These are phyloP conservation scores for Bondarzewia mesenterica DNA, from an alignment of 1,284 basidiomycete genomes.

Conservation along the genomic window DNA sequence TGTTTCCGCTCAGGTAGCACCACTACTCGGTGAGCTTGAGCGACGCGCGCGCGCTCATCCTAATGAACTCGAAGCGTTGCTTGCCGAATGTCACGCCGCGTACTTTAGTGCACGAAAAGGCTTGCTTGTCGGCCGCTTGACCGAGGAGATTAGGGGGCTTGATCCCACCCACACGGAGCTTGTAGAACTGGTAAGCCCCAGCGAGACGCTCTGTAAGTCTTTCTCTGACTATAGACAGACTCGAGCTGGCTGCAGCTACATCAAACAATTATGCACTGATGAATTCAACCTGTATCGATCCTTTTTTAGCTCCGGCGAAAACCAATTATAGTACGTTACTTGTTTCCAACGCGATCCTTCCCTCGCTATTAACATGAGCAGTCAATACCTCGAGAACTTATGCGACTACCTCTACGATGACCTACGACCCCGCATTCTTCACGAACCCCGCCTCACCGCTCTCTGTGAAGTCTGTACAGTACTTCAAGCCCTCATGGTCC, in stretches of 20 bases:
- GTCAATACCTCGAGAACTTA: constrained; percentile 79
- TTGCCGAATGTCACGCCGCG: constrained; percentile 78
- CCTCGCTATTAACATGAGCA: constrained; percentile 20
- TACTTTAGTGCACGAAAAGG: constrained; percentile 70
- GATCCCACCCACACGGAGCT: constrained; percentile 74
- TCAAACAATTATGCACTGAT: constrained; percentile 83
- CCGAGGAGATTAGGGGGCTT: constrained; percentile 75
- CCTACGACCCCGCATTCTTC: constrained; percentile 85
- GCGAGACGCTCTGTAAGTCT: too few relatives aligned
- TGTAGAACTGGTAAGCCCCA: constrained; percentile 71
- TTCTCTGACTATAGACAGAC: constrained; percentile 42
- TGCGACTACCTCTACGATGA: constrained; percentile 93
- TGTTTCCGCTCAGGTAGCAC: constrained; percentile 63
- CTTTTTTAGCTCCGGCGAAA: constrained; percentile 83
- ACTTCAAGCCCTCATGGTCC: constrained; percentile 87
- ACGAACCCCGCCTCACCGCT: constrained; percentile 78
- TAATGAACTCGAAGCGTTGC: constrained; percentile 68
- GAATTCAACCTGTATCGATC: constrained; percentile 80
- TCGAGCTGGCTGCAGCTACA: constrained; percentile 79
- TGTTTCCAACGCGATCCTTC: constrained; percentile 6
- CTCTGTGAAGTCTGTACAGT: constrained; percentile 93
- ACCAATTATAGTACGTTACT: constrained; percentile 72
- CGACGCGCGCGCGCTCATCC: constrained; percentile 64
- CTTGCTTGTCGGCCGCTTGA: constrained; percentile 62
- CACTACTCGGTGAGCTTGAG: constrained; percentile 80